Evolutionary conservation across 306 rosid species (phyloP).

Genomic region (Ceratonia siliqua): DNA sequence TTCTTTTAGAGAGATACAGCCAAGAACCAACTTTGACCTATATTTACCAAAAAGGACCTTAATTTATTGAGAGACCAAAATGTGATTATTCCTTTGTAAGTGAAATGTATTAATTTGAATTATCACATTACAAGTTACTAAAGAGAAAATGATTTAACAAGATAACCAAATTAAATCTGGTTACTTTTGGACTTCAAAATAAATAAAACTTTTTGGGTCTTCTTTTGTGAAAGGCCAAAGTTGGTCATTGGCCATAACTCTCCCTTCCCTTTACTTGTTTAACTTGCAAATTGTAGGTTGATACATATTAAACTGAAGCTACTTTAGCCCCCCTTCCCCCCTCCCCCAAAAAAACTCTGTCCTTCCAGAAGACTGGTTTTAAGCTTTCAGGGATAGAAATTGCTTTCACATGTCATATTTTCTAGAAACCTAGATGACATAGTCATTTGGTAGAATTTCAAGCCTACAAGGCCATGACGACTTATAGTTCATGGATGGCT

Average conservation of each 20-base stretch:
- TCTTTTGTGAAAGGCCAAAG: background rate
- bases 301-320: background rate
- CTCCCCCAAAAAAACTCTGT: too few species aligned
- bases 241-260: background rate
- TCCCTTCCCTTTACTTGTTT: conserved; percentile 15
- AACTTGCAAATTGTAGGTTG: background rate
- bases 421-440: background rate
- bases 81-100: background rate
- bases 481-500: background rate
- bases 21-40: conserved; percentile 7
- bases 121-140: conserved; percentile 6
- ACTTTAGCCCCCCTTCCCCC: background rate
- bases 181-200: conserved; percentile 12
- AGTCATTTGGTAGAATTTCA: background rate
- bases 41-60: background rate
- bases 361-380: background rate
- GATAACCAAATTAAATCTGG: background rate
- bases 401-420: background rate
- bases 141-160: background rate
- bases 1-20: too few species aligned
- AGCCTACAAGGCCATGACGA: background rate
- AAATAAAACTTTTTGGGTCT: background rate
- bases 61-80: background rate
- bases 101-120: background rate
- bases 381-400: background rate